Conservation (phyloP, 169 alveolate genomes). For the Sarcocystis neurona region DNA sequence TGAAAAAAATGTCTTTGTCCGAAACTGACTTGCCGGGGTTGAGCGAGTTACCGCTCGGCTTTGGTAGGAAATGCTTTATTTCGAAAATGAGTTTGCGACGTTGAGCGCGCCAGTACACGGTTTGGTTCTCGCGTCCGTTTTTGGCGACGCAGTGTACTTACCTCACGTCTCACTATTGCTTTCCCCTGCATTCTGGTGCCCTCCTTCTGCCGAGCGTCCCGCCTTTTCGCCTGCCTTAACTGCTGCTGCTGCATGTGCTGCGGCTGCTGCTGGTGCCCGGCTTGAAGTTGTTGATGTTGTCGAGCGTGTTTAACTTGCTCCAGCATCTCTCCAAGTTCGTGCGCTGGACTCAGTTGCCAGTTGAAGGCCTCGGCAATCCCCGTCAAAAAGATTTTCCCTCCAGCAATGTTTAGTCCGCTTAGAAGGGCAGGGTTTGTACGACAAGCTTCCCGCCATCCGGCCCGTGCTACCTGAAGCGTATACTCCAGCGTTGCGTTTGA, state of each 20-base stretch:
- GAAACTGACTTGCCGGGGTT: too few species aligned
- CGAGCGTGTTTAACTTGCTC: not conserved
- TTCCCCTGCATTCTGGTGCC: not conserved
- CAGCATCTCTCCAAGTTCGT: slow-evolving; percentile 1
- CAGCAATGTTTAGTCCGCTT: slow-evolving; percentile 40
- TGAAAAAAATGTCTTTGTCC: too few species aligned
- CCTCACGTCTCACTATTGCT: not conserved
- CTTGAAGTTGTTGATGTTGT: not conserved
- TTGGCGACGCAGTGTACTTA: too few species aligned
- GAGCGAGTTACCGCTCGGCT: too few species aligned
- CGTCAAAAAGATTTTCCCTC: slow-evolving; percentile 28
- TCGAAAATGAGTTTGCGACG: too few species aligned
- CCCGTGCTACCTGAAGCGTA: slow-evolving; percentile 25
- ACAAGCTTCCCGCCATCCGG: slow-evolving; percentile 61
- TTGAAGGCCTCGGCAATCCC: slow-evolving; percentile 51
- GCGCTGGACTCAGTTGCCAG: not conserved
- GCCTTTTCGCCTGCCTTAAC: not conserved
- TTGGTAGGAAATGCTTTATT: too few species aligned
- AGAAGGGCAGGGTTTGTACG: not conserved
- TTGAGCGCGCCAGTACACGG: too few species aligned
- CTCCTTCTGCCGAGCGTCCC: not conserved
- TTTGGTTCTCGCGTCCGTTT: too few species aligned
- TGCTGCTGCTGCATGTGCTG: not conserved
- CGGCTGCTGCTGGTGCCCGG: not conserved
- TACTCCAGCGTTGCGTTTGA: slow-evolving; percentile 46